Base-by-base conservation (phyloP, 345 rosid genomes). In the Geranium brycei region DNA sequence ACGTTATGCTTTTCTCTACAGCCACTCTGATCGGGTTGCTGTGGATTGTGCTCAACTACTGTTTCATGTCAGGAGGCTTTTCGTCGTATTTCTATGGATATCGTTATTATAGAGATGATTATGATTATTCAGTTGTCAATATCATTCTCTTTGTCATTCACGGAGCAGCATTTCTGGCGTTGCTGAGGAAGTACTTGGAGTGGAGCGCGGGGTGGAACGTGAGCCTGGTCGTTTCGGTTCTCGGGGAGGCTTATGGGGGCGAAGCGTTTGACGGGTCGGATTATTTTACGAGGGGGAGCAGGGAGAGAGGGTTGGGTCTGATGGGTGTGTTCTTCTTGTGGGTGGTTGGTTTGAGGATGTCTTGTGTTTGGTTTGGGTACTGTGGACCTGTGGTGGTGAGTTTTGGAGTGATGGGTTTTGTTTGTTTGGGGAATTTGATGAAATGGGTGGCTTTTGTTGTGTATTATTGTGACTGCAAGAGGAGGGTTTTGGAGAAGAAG, bases 181-280 rank as follows among this genome's bases (percentile, higher is more conserved):
- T 81, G 58, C 5, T 74, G n/a, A 47, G n/a, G 17, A 78, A 35
- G 41, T 35, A 35, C 41, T 35, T 35, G 41, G 7, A 35, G 10
- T 7, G 41, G 41, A 35, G 77, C 51, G 71, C 73, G 4, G 82
- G 69, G 57, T 81, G 80, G 85, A 78, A 71, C 73, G 69, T 67
- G 80, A 71, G 76, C 58, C 61, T 81, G 40, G 77, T 81, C 59
- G 62, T 78, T 56, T 78, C 80, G 0, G 71, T 71, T 5, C 57
- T 81, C 58, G 80, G 76, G 63, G 80, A 71, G 23, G 62, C 17
- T 2, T 69, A 62, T 31, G 77, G 80, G 53, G 8, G 32, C 40
- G 74, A 69, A 59, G 82, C 85, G 2, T 13, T 78, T 51, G 17
- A 66, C 28, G 13, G 71, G 16, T 70, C 82, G 14, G 64, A 67